These are phyloP conservation scores for Pueraria montana DNA, from an alignment of 306 rosid genomes.

Conservation along the genomic window DNA sequence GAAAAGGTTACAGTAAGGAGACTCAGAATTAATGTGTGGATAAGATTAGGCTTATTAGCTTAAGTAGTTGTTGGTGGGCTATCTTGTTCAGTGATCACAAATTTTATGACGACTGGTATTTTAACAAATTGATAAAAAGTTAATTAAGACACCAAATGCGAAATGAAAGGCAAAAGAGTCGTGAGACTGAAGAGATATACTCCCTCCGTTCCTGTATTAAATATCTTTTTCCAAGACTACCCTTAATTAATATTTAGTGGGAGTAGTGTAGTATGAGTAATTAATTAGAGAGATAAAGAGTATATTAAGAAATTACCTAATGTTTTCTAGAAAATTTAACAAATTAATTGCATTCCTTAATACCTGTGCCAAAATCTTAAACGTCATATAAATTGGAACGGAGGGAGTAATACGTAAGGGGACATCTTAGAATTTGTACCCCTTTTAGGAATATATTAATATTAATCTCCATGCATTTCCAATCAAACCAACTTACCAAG, in stretches of 20 bases:
- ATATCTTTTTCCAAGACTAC: no score
- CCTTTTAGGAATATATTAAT: not conserved
- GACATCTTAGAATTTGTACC: conserved; percentile 39
- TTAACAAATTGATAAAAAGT: not conserved
- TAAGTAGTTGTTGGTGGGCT: not conserved
- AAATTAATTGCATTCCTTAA: no score
- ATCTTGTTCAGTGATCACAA: not conserved
- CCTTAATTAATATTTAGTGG: no score
- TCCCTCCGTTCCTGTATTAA: no score
- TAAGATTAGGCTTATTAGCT: conserved; percentile 24
- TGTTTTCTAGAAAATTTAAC: no score
- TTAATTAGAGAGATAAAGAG: no score
- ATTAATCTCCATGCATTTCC: conserved; percentile 39
- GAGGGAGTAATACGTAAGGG: not conserved
- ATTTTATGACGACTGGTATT: conserved; percentile 7
- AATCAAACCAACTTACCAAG: not conserved
- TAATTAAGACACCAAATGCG: not conserved
- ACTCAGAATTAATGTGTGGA: conserved; percentile 24
- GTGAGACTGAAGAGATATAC: conserved; percentile 38
- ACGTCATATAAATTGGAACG: no score
- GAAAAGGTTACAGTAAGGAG: conserved; percentile 8
- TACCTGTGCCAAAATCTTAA: no score
- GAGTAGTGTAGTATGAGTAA: no score
- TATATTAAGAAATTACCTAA: no score
- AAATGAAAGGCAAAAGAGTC: conserved; percentile 15